Evolutionary conservation across 2,329 filamentous ascomycete genomes (phyloP).

Genomic region (Epichloe elymi): DNA sequence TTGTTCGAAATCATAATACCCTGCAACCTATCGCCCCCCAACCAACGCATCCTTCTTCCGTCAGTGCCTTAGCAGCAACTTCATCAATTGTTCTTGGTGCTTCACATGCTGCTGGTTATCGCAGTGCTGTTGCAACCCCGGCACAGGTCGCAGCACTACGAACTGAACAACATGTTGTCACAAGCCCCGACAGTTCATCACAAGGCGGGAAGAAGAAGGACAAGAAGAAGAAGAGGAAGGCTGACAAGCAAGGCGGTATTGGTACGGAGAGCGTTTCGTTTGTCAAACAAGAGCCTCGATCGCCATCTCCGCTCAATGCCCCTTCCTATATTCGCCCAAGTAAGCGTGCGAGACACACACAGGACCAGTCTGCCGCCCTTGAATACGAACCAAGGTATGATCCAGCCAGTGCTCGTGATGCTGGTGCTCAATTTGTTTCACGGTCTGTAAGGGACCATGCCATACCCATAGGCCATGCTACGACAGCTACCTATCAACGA

Average conservation of each 20-base stretch:
- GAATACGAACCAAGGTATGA: conserved; percentile 28
- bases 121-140: conserved; percentile 17
- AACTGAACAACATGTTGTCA: conserved; percentile 32
- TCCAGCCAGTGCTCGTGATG: conserved; percentile 22
- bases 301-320: conserved; percentile 44
- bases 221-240: conserved; percentile 41
- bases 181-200: conserved; percentile 48
- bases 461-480: conserved; percentile 6
- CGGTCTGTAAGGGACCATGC: conserved; percentile 17
- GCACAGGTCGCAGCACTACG: conserved; percentile 47
- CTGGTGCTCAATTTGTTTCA: conserved; percentile 21
- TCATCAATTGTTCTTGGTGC: conserved; percentile 1
- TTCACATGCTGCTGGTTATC: not conserved
- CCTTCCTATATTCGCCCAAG: conserved; percentile 39
- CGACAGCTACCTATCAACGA: conserved; percentile 3
- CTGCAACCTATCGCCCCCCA: conserved; percentile 66
- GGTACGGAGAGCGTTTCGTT: conserved; percentile 36
- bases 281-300: conserved; percentile 53
- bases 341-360: conserved; percentile 41
- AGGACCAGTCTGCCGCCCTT: conserved; percentile 23
- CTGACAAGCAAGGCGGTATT: conserved; percentile 33
- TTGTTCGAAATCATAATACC: conserved; percentile 64
- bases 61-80: conserved; percentile 24
- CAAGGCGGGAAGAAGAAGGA: conserved; percentile 37
- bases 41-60: conserved; percentile 53